Base-by-base conservation (phyloP, 306 rosid species). In the Styphnolobium japonicum region DNA sequence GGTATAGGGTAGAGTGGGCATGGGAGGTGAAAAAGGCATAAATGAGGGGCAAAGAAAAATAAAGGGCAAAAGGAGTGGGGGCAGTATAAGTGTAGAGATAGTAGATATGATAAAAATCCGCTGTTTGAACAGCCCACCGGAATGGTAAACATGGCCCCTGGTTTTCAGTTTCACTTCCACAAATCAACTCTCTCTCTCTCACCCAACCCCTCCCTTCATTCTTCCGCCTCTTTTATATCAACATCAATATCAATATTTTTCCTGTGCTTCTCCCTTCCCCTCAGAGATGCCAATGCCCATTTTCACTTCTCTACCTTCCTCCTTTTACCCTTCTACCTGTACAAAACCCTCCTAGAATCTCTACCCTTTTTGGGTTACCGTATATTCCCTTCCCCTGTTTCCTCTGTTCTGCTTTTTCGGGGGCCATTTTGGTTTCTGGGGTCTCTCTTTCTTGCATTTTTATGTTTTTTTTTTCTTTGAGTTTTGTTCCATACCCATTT, bases 121-220 rank as follows among this genome's bases (percentile, higher is more conserved):
- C 93, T 83, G 85, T 92, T 87, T 86, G 86, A 88, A 83, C 81
- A 86, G 98, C 98, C 97, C 98, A 90, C 90, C 82, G 96, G 92
- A 94, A 89, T 66, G 27, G 62, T 60, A 42, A 45, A 75, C 86
- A 89, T 88, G 89, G 98, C 98, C 97, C 97, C 97, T 89, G 98
- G 98, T 94, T 94, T 94, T 88, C 81, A 58, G 70, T 80, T 88
- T 88, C 85, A 63, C 87, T 83, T 56, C 70, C 84, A 45, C 80
- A 69, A 83, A 90, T 90, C 95, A 77, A 86, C 89, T 76, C 68
- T 80, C 21, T 81, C 82, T 84, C 81, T 83, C 75, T 71, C 75
- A 73, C 72, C 22, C 82, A 68, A 77, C 80, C 45, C 82, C 60
- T 75, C 82, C 76, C 81, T 22, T 71, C 39, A 4, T 21, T 62